phyloP scores from a whole-genome alignment of 371 early-diverging fungal species.

The Mycotypha africana region DNA sequence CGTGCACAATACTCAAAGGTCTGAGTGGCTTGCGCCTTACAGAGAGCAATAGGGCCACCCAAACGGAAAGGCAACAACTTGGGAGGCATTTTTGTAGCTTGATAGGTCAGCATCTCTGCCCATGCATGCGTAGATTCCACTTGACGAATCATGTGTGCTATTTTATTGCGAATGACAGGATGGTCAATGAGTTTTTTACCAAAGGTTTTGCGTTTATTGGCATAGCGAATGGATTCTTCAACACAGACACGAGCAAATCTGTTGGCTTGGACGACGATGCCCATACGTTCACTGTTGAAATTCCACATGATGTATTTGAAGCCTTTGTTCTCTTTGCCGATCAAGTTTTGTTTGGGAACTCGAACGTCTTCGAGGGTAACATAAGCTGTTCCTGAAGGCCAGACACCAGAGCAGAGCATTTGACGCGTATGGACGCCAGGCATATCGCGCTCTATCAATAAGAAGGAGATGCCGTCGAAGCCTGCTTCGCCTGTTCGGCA shows the following conservation, averaged over 20 bases:
- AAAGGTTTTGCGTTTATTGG: conserved; percentile 80
- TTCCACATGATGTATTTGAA: conserved; percentile 75
- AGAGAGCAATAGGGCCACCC: conserved; percentile 65
- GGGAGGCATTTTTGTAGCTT: conserved; percentile 44
- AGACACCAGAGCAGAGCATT: conserved; percentile 76
- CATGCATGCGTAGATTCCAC: conserved; percentile 71
- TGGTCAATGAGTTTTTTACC: conserved; percentile 71
- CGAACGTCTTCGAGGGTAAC: conserved; percentile 77
- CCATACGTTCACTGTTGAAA: conserved; percentile 72
- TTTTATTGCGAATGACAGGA: conserved; percentile 63
- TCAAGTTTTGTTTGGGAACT: conserved; percentile 73
- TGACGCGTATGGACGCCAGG: conserved; percentile 74
- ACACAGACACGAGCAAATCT: conserved; percentile 80
- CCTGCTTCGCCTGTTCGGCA: conserved; percentile 74
- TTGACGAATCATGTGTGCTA: conserved; percentile 66
- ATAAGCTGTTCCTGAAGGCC: conserved; percentile 75
- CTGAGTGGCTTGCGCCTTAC: conserved; percentile 64
- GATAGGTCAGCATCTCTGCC: conserved; percentile 53
- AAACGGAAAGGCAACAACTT: conserved; percentile 54
- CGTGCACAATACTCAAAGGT: conserved; percentile 68
- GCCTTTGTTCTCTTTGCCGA: conserved; percentile 82
- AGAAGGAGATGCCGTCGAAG: conserved; percentile 69
- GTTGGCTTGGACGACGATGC: conserved; percentile 75
- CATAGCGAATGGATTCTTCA: conserved; percentile 74
- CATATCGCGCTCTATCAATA: conserved; percentile 69